Base-by-base conservation (phyloP, 768 basidiomycete species). In the Lactarius tabidus region DNA sequence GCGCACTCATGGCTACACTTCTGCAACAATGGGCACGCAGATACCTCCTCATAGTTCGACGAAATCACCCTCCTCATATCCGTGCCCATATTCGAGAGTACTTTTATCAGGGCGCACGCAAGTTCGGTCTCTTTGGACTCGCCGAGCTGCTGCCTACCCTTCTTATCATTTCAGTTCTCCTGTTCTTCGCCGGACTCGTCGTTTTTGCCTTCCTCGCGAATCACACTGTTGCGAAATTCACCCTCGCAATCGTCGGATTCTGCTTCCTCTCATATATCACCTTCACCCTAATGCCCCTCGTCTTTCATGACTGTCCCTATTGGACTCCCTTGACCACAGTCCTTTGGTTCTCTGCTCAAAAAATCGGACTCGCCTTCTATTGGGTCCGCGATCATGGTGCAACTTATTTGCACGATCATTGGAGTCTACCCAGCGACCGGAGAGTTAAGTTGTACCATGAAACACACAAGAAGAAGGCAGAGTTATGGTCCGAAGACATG, bases 101-200 rank as follows among this genome's bases (percentile, higher is more conserved):
- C 59, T 41, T 65, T 15, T 52, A 15, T 51, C 38, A 39, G 5
- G 64, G 64, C 3, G 60, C 54, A 3, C 59, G 41, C 36, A 33
- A 6, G 14, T 65, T 54, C n/a, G 4, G 28, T 31, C 41, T 58
- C n/a, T 38, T 36, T 2, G 52, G 15, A 5, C 23, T 65, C 18
- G 64, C 60, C n/a, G 64, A 65, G 17, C 23, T 23, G 26, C 35
- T 65, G 0, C 64, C 59, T 38, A 10, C 28, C 31, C 51, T 65
- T 15, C 59, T 65, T 15, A 52, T 54, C 20, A 17, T 39, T 5
- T 60, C 64, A 23, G 14, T 65, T 5, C 39, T 65, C 41, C 63
- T 67, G 10, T 67, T 67, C 57, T 52, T 67, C 62, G 59, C 41
- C 15, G 62, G 65, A 12, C 45, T 67, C 26, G 20, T 39, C 7